Base-by-base conservation (phyloP, 1,139 yeast genomes). In the Yamadazyma mexicana region DNA sequence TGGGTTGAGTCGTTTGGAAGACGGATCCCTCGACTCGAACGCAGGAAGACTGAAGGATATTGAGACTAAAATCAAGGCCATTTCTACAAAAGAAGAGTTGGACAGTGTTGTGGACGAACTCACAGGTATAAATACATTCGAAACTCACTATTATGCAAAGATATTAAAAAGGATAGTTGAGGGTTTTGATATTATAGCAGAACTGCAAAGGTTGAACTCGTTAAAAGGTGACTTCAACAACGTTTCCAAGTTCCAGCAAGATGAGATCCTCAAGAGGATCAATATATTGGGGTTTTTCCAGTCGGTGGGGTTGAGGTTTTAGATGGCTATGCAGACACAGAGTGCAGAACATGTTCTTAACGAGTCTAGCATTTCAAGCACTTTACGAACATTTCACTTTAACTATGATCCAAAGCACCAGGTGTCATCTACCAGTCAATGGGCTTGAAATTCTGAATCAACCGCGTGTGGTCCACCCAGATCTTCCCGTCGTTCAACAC, bases 391-490 rank as follows among this genome's bases (percentile, higher is more conserved):
- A n/a, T n/a, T n/a, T n/a, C n/a, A n/a, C n/a, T n/a, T n/a, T n/a
- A n/a, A n/a, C n/a, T n/a, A n/a, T n/a, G n/a, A n/a, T n/a, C n/a
- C n/a, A n/a, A n/a, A n/a, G n/a, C n/a, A n/a, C n/a, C n/a, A n/a
- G n/a, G n/a, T n/a, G n/a, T n/a, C n/a, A n/a, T n/a, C 27, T 24
- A 82, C 88, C 89, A 83, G 23, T 66, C 74, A 7, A 80, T 64
- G 0, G 77, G 69, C 40, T 67, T 65, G 44, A 68, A 73, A 54
- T 72, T 77, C 49, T 79, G 81, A 9, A 78, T 82, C 27, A 78
- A 69, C 49, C 96, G 68, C n/a, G 84, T 74, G 42, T 79, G 63
- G 11, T 81, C 81, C 0, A 92, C 86, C 75, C 86, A 83, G 4
- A 86, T 87, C 46, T 75, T 77, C 1, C 88, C 91, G 25, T 77